Evolutionary conservation across 441 rosid genomes (phyloP).

Genomic region (Jatropha multifida): DNA sequence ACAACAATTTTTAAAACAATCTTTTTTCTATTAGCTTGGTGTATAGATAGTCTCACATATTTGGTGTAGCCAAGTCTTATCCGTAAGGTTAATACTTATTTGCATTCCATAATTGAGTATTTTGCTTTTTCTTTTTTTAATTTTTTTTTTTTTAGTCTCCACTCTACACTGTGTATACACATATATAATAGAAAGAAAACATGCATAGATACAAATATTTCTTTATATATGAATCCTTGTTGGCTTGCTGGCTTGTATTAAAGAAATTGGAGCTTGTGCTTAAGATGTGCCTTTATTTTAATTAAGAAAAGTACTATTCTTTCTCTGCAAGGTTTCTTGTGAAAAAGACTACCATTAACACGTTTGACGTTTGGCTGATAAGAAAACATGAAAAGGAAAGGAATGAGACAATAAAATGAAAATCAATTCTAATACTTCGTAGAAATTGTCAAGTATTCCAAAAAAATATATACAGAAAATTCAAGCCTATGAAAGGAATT

Average conservation of each 20-base stretch:
- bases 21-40: too few species aligned
- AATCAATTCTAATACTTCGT: not conserved
- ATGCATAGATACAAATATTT: too few species aligned
- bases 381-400: not conserved
- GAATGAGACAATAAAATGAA: not conserved
- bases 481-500: not conserved
- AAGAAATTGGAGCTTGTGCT: not conserved
- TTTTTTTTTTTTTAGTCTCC: too few species aligned
- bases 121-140: too few species aligned
- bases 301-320: not conserved
- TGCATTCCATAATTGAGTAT: too few species aligned
- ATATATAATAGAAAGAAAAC: too few species aligned
- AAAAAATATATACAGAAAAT: not conserved
- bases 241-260: not conserved
- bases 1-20: too few species aligned
- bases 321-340: not conserved
- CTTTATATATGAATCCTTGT: not conserved
- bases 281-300: not conserved
- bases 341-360: not conserved
- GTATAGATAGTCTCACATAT: too few species aligned
- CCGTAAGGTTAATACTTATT: too few species aligned
- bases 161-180: too few species aligned
- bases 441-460: not conserved
- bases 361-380: not conserved
- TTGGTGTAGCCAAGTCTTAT: too few species aligned